Conservation (phyloP, 768 basidiomycete species). For the Macrolepiota dolichaula region DNA sequence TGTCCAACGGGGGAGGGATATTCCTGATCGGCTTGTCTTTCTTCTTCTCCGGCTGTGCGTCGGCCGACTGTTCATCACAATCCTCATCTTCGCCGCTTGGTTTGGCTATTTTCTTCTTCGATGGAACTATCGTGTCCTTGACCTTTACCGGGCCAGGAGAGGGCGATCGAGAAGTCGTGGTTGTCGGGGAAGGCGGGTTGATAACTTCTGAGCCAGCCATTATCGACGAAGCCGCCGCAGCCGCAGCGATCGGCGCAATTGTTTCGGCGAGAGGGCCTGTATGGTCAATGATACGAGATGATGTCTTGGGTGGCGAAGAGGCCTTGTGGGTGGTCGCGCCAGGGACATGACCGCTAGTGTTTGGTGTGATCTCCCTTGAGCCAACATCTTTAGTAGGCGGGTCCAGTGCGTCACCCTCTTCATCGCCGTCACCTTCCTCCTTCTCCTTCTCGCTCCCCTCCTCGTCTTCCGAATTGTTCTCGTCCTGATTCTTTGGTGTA, state of each 20-base stretch:
- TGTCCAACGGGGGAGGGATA: constrained; percentile 17
- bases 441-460: constrained; percentile 12
- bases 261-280: constrained; percentile 24
- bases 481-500: constrained; percentile 9
- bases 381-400: constrained; percentile 1
- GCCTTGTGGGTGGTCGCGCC: constrained; percentile 13
- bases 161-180: constrained; percentile 40
- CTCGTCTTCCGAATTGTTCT: constrained; percentile 11
- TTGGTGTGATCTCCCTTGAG: background rate
- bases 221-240: constrained; percentile 43
- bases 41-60: constrained; percentile 6
- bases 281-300: constrained; percentile 27
- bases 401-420: background rate
- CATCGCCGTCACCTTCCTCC: constrained; percentile 18
- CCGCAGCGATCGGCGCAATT: constrained; percentile 28
- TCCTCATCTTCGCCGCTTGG: constrained; percentile 19
- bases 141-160: constrained; percentile 27
- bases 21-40: constrained; percentile 5
- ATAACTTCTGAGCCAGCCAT: constrained; percentile 42
- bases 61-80: constrained; percentile 16
- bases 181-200: constrained; percentile 32
- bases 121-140: background rate
- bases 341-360: background rate
- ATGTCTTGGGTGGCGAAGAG: constrained; percentile 19
- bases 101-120: constrained; percentile 9